Evolutionary conservation across 1,284 basidiomycete genomes (phyloP).

Genomic region (Ustilago loliicola): DNA sequence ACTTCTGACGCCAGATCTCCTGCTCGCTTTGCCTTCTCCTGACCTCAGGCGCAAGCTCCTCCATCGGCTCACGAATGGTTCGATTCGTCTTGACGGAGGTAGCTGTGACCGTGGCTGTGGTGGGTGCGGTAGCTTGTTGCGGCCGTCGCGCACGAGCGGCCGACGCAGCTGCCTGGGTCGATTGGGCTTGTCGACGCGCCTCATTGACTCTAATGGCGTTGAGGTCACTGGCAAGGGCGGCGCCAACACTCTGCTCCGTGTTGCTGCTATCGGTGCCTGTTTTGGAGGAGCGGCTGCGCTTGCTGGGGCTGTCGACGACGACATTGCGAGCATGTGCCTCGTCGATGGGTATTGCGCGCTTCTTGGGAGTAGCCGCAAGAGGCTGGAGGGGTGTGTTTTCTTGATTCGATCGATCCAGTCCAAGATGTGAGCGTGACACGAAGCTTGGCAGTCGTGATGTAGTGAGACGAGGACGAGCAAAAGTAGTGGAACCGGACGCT

Average conservation of each 20-base stretch:
- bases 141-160: constrained; percentile 20
- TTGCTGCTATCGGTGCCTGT: constrained; percentile 50
- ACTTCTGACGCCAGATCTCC: constrained; percentile 61
- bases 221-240: constrained; percentile 46
- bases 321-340: constrained; percentile 63
- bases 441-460: constrained; percentile 41
- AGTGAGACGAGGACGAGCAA: constrained; percentile 36
- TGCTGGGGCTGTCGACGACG: constrained; percentile 54
- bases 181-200: constrained; percentile 23
- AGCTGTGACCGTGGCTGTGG: constrained; percentile 10
- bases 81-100: constrained; percentile 58
- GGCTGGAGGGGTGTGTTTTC: constrained; percentile 30
- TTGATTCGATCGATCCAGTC: constrained; percentile 45
- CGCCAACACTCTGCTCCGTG: constrained; percentile 47
- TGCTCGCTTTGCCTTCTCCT: constrained; percentile 47
- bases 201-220: constrained; percentile 45
- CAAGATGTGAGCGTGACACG: constrained; percentile 49
- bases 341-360: constrained; percentile 66
- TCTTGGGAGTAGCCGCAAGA: constrained; percentile 61
- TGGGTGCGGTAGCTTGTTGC: constrained; percentile 12
- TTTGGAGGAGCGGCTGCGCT: constrained; percentile 58
- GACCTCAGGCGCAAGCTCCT: constrained; percentile 58
- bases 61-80: constrained; percentile 54
- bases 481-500: not conserved
- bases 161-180: constrained; percentile 13